A percentile compares a stretch with the other conserved stretches of the same genome.
Evolutionary conservation across 73 alveolate genomes (phyloP).

Genomic region (Blepharisma stoltei): DNA sequence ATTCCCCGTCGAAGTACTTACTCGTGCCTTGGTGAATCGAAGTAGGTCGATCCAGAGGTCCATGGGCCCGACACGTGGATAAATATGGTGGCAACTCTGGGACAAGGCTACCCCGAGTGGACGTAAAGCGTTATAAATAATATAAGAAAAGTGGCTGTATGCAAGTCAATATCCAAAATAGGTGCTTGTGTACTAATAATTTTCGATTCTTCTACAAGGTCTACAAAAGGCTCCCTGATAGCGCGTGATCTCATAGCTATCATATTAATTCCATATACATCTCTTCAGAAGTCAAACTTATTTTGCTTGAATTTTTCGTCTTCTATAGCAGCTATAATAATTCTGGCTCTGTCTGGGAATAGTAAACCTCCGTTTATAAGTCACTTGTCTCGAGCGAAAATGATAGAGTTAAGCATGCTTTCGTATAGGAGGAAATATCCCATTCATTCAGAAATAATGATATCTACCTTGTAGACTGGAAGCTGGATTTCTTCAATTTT

Average conservation of each 20-base stretch:
- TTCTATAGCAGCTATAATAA: constrained; percentile 80
- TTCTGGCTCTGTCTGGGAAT: constrained; percentile 88
- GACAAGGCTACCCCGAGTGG: too few species aligned
- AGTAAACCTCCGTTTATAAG: constrained; percentile 64
- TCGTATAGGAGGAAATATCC: constrained; percentile 91
- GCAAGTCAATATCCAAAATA: constrained; percentile 70
- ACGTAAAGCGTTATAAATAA: too few species aligned
- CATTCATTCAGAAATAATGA: constrained; percentile 96
- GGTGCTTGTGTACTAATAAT: constrained; percentile 42
- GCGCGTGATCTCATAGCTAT: constrained; percentile 45
- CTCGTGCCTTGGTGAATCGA: too few species aligned
- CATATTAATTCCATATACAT: constrained; percentile 86
- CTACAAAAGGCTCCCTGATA: constrained; percentile 49
- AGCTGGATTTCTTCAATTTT: constrained; percentile 93
- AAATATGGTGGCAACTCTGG: too few species aligned
- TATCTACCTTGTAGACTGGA: constrained; percentile 90
- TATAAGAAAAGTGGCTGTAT: constrained; percentile 61
- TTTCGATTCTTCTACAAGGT: constrained; percentile 20
- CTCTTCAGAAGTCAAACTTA: constrained; percentile 85
- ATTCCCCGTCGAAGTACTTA: constrained; percentile 74
- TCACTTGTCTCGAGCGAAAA: constrained; percentile 91
- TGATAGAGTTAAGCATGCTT: constrained; percentile 89
- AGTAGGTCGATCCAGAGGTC: too few species aligned
- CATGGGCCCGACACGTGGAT: too few species aligned
- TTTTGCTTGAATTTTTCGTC: constrained; percentile 82